Evolutionary conservation across 306 rosid genomes (phyloP).

Genomic region (Quercus robur): DNA sequence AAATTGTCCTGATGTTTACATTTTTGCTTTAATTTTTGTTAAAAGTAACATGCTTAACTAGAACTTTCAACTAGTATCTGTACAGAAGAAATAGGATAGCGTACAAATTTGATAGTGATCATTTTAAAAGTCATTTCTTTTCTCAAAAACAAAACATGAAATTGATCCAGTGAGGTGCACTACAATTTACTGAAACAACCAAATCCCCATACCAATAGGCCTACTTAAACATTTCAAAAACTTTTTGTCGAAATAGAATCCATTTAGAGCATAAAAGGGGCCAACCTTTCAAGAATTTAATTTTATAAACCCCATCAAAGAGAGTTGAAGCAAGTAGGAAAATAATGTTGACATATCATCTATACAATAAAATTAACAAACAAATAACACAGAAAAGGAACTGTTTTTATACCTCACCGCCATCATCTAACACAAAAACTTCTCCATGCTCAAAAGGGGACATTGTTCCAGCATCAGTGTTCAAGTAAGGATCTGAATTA

Average conservation of each 20-base stretch:
- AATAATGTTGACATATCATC: neutral
- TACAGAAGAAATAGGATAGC: neutral
- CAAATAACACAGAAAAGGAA: neutral
- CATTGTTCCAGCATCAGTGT: constrained; percentile 98
- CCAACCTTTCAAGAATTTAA: neutral
- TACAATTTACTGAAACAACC: neutral
- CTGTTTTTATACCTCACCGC: constrained; percentile 75
- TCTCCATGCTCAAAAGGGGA: constrained; percentile 97
- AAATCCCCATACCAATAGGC: neutral
- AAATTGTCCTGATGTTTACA: constrained; percentile 8
- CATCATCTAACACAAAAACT: constrained; percentile 90
- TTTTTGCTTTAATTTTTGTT: neutral
- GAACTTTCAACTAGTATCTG: neutral
- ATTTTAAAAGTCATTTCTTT: neutral
- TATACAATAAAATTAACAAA: neutral
- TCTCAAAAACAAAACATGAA: neutral
- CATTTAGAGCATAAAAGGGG: neutral
- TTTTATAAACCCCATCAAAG: neutral
- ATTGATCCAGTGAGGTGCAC: neutral
- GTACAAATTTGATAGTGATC: neutral
- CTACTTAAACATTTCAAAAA: neutral
- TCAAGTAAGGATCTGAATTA: constrained; percentile 86
- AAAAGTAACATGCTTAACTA: neutral
- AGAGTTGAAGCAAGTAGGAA: neutral
- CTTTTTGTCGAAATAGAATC: neutral